Conservation (phyloP, 225 moss, liverwort and hornwort species). For the Straminergon stramineum region DNA sequence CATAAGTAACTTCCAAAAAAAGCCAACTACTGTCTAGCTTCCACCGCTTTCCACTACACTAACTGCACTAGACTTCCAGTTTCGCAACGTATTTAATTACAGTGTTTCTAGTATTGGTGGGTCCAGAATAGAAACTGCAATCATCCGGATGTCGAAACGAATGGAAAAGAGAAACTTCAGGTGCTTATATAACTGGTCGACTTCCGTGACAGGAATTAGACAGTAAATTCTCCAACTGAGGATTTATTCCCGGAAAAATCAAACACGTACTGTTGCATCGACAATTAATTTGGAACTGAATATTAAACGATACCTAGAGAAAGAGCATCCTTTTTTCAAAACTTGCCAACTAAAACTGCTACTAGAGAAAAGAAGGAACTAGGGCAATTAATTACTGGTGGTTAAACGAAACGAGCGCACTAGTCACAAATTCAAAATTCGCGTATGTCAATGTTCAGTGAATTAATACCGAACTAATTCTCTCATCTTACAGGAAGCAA, state of each 20-base stretch:
- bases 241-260: background rate
- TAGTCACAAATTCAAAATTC: background rate
- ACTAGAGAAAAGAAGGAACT: background rate
- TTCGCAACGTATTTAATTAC: background rate
- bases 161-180: background rate
- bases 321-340: background rate
- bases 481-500: background rate
- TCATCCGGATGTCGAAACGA: background rate
- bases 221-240: background rate
- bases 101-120: background rate
- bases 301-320: background rate
- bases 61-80: background rate
- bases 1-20: background rate
- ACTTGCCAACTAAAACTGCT: background rate
- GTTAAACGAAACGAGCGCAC: background rate
- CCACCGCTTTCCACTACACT: background rate
- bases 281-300: background rate
- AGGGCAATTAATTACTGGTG: background rate
- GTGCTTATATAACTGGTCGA: background rate
- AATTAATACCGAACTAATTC: background rate
- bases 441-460: background rate
- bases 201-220: background rate
- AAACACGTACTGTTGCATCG: background rate
- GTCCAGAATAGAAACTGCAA: background rate
- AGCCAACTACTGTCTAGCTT: background rate